These are phyloP conservation scores for Spathaspora sp. DNA, from an alignment of 1,139 yeast species.

Conservation along the genomic window DNA sequence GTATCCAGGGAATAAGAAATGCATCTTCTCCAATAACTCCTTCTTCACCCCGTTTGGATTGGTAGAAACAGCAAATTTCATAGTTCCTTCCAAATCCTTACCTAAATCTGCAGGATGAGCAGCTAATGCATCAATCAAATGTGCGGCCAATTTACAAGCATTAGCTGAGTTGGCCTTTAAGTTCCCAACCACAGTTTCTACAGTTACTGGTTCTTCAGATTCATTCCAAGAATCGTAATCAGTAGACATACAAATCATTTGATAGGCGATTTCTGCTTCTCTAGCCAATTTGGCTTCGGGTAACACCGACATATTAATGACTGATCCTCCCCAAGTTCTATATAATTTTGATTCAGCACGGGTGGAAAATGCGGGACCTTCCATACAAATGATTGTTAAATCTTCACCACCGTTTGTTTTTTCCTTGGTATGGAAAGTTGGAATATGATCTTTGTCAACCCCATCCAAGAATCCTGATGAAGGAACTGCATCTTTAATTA, in stretches of 20 bases:
- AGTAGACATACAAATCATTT: slow-evolving; percentile 98
- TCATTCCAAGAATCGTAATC: slow-evolving; percentile 99
- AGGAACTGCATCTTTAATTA: slow-evolving; percentile 60
- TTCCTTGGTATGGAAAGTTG: slow-evolving; percentile 55
- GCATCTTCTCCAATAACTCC: slow-evolving; percentile 75
- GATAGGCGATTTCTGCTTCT: slow-evolving; percentile 95
- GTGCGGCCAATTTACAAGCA: slow-evolving; percentile 76
- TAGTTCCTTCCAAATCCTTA: slow-evolving; percentile 66
- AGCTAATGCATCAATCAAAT: slow-evolving; percentile 65
- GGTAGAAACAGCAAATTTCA: slow-evolving; percentile 82
- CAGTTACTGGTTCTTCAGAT: slow-evolving; percentile 92
- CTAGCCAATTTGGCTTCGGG: slow-evolving; percentile 97
- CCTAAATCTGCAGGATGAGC: slow-evolving; percentile 59
- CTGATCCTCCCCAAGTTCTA: slow-evolving; percentile 88
- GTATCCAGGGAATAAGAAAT: slow-evolving; percentile 89
- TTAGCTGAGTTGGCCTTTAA: slow-evolving; percentile 83
- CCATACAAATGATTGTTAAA: slow-evolving; percentile 91
- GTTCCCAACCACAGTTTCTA: slow-evolving; percentile 91
- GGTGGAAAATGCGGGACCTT: slow-evolving; percentile 97
- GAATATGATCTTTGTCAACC: slow-evolving; percentile 36
- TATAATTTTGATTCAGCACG: slow-evolving; percentile 94
- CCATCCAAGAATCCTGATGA: slow-evolving; percentile 54
- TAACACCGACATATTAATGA: slow-evolving; percentile 92
- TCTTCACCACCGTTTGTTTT: slow-evolving; percentile 58
- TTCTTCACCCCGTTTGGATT: slow-evolving; percentile 72